Evolutionary conservation across 805 yeast species (phyloP).

Genomic region (Wickerhamiella azyma): DNA sequence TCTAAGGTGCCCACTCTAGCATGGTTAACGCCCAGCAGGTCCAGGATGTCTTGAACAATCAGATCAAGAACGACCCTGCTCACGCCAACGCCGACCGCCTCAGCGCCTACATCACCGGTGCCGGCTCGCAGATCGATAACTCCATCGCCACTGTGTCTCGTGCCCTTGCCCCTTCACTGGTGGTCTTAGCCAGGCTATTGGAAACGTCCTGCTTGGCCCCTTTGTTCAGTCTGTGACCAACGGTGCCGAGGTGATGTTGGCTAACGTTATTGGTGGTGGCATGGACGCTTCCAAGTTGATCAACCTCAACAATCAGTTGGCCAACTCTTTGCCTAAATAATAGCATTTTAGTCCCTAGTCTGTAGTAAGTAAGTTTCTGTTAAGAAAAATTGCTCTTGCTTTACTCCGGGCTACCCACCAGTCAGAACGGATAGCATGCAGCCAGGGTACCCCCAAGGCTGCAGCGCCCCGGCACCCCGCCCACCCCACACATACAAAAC

Average conservation of each 20-base stretch:
- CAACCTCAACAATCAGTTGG: conserved; percentile 12
- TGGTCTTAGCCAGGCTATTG: conserved; percentile 15
- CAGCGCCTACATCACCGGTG: conserved; percentile 18
- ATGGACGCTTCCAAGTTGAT: conserved; percentile 2
- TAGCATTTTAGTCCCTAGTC: too few species aligned
- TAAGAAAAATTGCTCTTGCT: too few species aligned
- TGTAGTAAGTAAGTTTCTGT: too few species aligned
- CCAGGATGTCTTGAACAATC: conserved; percentile 8
- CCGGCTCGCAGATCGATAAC: conserved; percentile 24
- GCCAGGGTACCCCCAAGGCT: too few species aligned
- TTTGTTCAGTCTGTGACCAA: conserved; percentile 23
- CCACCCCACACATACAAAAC: too few species aligned
- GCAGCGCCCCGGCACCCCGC: too few species aligned
- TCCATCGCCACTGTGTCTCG: conserved; percentile 16
- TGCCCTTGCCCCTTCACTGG: conserved; percentile 13
- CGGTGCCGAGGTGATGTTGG: conserved; percentile 22
- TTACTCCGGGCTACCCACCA: too few species aligned
- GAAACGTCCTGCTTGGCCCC: conserved; percentile 20
- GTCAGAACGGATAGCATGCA: too few species aligned
- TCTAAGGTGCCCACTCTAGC: conserved; percentile 7
- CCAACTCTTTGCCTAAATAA: conserved; percentile 3
- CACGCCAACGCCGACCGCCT: conserved; percentile 12
- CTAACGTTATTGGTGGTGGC: conserved; percentile 17
- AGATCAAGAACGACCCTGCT: conserved; percentile 8
- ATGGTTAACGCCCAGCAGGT: conserved; percentile 16